Evolutionary conservation across 495 filamentous ascomycete species (phyloP), one percentile per base, ranked within the genome.

Genomic region (Penicillium herquei): DNA sequence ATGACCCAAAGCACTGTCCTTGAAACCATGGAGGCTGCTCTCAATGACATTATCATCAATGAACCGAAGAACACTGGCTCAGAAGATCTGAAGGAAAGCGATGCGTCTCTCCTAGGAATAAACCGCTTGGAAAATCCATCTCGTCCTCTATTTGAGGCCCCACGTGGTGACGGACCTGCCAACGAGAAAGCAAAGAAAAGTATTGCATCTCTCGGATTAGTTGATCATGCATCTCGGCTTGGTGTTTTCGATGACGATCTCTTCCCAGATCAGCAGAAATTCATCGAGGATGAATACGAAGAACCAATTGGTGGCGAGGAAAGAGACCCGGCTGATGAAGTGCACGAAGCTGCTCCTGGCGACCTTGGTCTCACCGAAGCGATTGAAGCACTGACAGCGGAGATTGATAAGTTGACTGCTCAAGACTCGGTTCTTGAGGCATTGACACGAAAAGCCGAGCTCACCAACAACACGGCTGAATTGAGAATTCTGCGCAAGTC

Each of bases 211-310:
- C 72, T 98, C 1, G 95, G 95, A 2, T 81, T 99, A 12, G 87
- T 99, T 3, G 91, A 86, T 51, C 82, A 86, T 13, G 88, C 87
- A 17, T 86, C 85, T 11, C 84, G 90, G 5, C 88, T 87, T 51
- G 91, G 92, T 8, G 94, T 96, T 4, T 97, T 99, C 71, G 89
- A 96, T 58, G 88, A 96, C 59, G 92, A 97, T 63, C 83, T 99
- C 17, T 98, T 96, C 65, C 86, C 85, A 11, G 94, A 98, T 52
- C 92, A 96, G 65, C 85, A 92, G 59, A 90, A 87, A 56, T 92
- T 90, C 58, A 77, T 89, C 13, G 87, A 92, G 48, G 92, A 96
- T 61, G 92, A 96, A 65, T 84, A 86, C 35, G 88, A 91, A 51
- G 90, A 92, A 56, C 77, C 79, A 6, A 83, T 89, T 12, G 82